phyloP scores from a whole-genome alignment of 495 filamentous ascomycete species.

The Hyphodiscus hymeniophilus region DNA sequence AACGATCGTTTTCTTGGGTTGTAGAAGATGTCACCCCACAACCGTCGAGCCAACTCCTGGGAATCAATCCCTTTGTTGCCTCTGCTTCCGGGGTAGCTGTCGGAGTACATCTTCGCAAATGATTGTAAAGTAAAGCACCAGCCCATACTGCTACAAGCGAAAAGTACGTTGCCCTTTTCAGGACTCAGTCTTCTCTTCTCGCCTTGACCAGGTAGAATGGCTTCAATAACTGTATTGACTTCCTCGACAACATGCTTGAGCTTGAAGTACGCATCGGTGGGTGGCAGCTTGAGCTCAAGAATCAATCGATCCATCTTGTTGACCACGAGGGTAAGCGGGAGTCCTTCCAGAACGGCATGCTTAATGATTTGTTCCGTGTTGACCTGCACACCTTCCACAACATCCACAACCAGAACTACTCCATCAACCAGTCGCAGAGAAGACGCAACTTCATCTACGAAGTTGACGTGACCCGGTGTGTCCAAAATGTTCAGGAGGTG shows the following conservation, averaged over 20 bases:
- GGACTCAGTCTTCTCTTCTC: conserved; percentile 78
- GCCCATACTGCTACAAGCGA: conserved; percentile 85
- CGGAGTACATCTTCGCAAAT: conserved; percentile 93
- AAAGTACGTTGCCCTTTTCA: conserved; percentile 94
- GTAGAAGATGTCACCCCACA: conserved; percentile 98
- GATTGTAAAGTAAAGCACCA: conserved; percentile 94
- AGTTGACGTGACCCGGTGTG: conserved; percentile 96
- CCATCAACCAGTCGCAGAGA: conserved; percentile 84
- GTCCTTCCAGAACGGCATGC: conserved; percentile 82
- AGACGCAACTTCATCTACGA: conserved; percentile 91
- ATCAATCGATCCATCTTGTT: conserved; percentile 98
- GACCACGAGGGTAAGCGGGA: conserved; percentile 82
- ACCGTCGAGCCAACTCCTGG: conserved; percentile 65
- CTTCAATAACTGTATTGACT: conserved; percentile 92
- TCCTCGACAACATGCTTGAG: conserved; percentile 96
- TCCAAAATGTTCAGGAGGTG: conserved; percentile 92
- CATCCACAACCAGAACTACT: conserved; percentile 87
- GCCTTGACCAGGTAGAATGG: conserved; percentile 73
- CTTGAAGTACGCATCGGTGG: conserved; percentile 96
- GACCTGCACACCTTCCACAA: conserved; percentile 95
- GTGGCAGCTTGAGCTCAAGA: conserved; percentile 88
- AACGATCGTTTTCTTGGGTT: conserved; percentile 87
- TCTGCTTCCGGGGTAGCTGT: conserved; percentile 49
- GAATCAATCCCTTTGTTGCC: conserved; percentile 57
- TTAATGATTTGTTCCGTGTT: conserved; percentile 97